Evolutionary conservation across 163 green algal genomes (phyloP), one percentile per base, ranked within the genome.

Genomic region (Prototheca cutis): DNA sequence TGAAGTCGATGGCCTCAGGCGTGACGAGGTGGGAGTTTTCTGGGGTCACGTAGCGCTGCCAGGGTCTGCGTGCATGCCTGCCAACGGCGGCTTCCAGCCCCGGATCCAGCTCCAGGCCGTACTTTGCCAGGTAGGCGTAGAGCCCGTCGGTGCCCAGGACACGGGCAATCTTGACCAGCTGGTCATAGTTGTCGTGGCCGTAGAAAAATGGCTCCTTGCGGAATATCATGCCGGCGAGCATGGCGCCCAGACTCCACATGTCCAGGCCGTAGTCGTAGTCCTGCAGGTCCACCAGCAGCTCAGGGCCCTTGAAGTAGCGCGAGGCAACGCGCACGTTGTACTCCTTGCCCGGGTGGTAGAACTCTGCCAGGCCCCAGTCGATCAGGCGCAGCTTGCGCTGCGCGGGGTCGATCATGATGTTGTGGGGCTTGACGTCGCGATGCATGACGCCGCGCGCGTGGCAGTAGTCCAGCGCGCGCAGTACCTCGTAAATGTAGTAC

Each of bases 221-320:
- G 72, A 92, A 95, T 42, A 95, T 85, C 81, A 95, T 91, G 52
- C 85, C 84, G 53, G 81, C 73, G 28, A 90, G 77, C 84, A 90
- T 88, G 71, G 74, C 85, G 7, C 93, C 93, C 39, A 97, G 76
- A 34, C 73, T 85, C 92, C 91, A 98, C 63, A 99, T 81, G 67
- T 99, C 93, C 62, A 99, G 76, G 39, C 74, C 80, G 80, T 99
- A 99, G 70, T 97, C 91, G 63, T 99, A 99, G 79, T 99, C 93
- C 69, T 95, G 88, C 60, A 99, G 80, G 78, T 99, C 93, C 51
- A 97, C 89, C 53, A 99, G 83, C 53, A 99, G 87, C 80, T 99
- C 93, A 2, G 93, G 93, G 3, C 90, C 91, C 72, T 94, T 92
- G 78, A 95, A 97, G 74, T 97, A 97, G 0, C 90, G 70, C 1